Evolutionary conservation across 2,329 filamentous ascomycete genomes (phyloP).

Genomic region (Trichophyton simii): DNA sequence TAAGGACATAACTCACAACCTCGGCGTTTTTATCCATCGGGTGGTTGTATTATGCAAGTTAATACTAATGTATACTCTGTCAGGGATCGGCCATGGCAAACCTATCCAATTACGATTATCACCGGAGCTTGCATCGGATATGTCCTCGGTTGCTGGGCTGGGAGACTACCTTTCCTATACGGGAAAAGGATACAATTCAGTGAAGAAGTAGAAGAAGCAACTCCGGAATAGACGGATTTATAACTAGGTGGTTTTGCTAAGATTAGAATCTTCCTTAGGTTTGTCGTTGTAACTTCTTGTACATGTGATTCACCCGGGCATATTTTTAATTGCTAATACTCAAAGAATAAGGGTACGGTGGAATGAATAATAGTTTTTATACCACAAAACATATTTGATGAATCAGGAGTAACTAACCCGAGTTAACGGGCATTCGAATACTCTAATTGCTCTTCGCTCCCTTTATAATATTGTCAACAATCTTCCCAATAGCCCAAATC

Average conservation of each 20-base stretch:
- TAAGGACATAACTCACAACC: slow-evolving; percentile 19
- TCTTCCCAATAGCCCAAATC: slow-evolving; percentile 17
- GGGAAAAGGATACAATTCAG: slow-evolving; percentile 26
- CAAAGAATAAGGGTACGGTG: not conserved
- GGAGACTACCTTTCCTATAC: slow-evolving; percentile 22
- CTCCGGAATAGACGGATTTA: not conserved
- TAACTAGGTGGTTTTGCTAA: not conserved
- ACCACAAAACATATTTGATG: not conserved
- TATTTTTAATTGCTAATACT: not conserved
- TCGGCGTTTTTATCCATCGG: not conserved
- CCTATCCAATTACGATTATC: slow-evolving; percentile 87
- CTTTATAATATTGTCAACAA: slow-evolving; percentile 1
- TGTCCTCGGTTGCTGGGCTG: slow-evolving; percentile 42
- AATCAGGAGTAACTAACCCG: not conserved
- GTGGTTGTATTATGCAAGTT: not conserved
- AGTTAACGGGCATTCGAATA: not conserved
- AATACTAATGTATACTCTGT: not conserved
- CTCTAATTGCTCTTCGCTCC: not conserved
- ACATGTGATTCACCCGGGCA: not conserved
- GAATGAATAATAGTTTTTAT: not conserved
- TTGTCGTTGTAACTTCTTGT: not conserved
- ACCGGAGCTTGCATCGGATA: slow-evolving; percentile 72
- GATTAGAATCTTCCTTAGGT: not conserved
- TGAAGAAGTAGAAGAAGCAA: slow-evolving; percentile 4
- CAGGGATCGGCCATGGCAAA: slow-evolving; percentile 93